phyloP scores from a whole-genome alignment of 805 yeast species.

The Nakazawaea wickerhamii region DNA sequence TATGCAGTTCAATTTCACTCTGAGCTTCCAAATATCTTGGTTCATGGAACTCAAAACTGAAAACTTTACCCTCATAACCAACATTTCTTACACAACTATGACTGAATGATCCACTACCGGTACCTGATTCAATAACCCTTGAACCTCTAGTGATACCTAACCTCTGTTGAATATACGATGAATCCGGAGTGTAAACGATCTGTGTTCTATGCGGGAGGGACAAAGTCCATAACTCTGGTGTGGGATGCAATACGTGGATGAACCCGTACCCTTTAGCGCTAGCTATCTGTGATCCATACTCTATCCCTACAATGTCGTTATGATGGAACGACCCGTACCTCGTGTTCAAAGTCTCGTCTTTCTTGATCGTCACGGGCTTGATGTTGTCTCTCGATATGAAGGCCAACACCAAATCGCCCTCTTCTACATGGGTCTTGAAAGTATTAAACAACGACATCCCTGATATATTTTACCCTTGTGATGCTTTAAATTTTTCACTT shows the following conservation, averaged over 20 bases:
- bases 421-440: slow-evolving; percentile 65
- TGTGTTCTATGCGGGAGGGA: slow-evolving; percentile 97
- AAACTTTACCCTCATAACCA: slow-evolving; percentile 54
- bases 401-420: slow-evolving; percentile 82
- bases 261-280: slow-evolving; percentile 71
- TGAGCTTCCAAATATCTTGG: slow-evolving; percentile 76
- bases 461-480: not conserved
- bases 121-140: slow-evolving; percentile 91
- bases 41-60: slow-evolving; percentile 88
- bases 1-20: slow-evolving; percentile 71
- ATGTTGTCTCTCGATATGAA: slow-evolving; percentile 78
- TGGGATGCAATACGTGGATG: slow-evolving; percentile 82
- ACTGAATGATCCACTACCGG: slow-evolving; percentile 94
- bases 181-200: slow-evolving; percentile 94
- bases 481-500: not conserved
- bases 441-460: slow-evolving; percentile 35
- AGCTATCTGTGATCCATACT: slow-evolving; percentile 81
- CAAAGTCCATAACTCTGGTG: slow-evolving; percentile 95
- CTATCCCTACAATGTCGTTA: slow-evolving; percentile 69
- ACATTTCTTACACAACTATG: slow-evolving; percentile 87
- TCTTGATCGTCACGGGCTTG: slow-evolving; percentile 62
- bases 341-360: slow-evolving; percentile 67
- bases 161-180: slow-evolving; percentile 84
- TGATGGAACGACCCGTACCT: slow-evolving; percentile 91
- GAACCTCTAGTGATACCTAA: slow-evolving; percentile 69